Evolutionary conservation across 257 asterid species (phyloP).

Genomic region (Fraxinus cuspidata): DNA sequence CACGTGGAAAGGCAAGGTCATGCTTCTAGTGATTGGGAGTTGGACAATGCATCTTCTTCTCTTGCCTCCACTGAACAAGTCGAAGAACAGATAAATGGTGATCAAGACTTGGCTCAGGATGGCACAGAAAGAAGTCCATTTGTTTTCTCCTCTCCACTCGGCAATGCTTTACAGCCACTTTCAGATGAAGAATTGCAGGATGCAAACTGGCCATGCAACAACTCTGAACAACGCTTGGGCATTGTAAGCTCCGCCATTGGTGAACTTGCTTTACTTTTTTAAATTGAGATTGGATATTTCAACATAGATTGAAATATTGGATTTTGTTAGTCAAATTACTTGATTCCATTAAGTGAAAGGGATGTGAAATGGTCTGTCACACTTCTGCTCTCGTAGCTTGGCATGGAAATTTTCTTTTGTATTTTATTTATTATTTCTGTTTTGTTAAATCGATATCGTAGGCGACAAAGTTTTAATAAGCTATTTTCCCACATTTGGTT

Average conservation of each 20-base stretch:
- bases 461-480: background rate
- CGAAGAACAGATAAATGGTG: constrained; percentile 41
- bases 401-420: background rate
- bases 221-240: constrained; percentile 47
- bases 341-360: background rate
- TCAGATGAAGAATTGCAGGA: constrained; percentile 54
- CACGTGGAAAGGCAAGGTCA: constrained; percentile 65
- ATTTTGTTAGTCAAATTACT: background rate
- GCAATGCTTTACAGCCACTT: constrained; percentile 36
- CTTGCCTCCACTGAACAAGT: constrained; percentile 47
- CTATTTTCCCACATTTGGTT: background rate
- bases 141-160: constrained; percentile 39
- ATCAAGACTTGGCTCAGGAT: constrained; percentile 35
- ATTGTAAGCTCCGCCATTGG: constrained; percentile 41
- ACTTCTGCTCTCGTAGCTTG: background rate
- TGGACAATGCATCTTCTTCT: constrained; percentile 48
- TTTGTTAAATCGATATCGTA: background rate
- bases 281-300: background rate
- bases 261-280: background rate
- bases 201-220: constrained; percentile 45
- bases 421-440: background rate
- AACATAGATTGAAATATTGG: background rate
- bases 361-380: background rate
- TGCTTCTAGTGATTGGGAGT: constrained; percentile 63
- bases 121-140: constrained; percentile 39